Conservation (phyloP, 2,329 filamentous ascomycete species). For the Paracamarosporium sp. region DNA sequence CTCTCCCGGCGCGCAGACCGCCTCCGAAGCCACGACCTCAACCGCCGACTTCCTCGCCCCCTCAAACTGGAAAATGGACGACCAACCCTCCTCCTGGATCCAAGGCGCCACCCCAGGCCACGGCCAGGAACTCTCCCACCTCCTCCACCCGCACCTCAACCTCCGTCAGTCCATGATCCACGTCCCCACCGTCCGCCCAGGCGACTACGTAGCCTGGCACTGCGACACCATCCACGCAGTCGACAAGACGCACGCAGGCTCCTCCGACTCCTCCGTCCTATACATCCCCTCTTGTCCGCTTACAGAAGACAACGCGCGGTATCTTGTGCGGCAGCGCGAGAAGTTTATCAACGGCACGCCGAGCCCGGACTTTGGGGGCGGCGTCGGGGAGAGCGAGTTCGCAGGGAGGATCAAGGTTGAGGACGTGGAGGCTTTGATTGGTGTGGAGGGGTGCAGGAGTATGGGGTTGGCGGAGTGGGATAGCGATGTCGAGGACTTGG, state of each 20-base stretch:
- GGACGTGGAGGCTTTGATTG: slow-evolving; percentile 49
- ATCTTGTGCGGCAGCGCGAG: slow-evolving; percentile 73
- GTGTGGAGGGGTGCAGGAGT: slow-evolving; percentile 58
- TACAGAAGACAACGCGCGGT: slow-evolving; percentile 75
- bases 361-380: slow-evolving; percentile 60
- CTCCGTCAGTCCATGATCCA: slow-evolving; percentile 74
- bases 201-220: slow-evolving; percentile 81
- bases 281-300: slow-evolving; percentile 89
- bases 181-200: slow-evolving; percentile 71
- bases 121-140: slow-evolving; percentile 70
- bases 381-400: slow-evolving; percentile 67
- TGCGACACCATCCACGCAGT: slow-evolving; percentile 84
- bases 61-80: slow-evolving; percentile 67
- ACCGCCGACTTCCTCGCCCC: slow-evolving; percentile 55
- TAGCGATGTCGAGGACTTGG: slow-evolving; percentile 55
- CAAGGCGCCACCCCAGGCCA: slow-evolving; percentile 74
- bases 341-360: slow-evolving; percentile 69
- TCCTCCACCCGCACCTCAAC: slow-evolving; percentile 73
- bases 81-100: slow-evolving; percentile 63
- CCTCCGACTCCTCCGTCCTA: slow-evolving; percentile 78
- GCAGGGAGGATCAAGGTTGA: slow-evolving; percentile 49
- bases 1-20: slow-evolving; percentile 38
- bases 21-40: slow-evolving; percentile 35
- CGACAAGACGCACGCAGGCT: slow-evolving; percentile 77
- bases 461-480: slow-evolving; percentile 63